Evolutionary conservation across 2,329 filamentous ascomycete species (phyloP), one percentile per base, ranked within the genome.

Genomic region (Claviceps fusiformis): DNA sequence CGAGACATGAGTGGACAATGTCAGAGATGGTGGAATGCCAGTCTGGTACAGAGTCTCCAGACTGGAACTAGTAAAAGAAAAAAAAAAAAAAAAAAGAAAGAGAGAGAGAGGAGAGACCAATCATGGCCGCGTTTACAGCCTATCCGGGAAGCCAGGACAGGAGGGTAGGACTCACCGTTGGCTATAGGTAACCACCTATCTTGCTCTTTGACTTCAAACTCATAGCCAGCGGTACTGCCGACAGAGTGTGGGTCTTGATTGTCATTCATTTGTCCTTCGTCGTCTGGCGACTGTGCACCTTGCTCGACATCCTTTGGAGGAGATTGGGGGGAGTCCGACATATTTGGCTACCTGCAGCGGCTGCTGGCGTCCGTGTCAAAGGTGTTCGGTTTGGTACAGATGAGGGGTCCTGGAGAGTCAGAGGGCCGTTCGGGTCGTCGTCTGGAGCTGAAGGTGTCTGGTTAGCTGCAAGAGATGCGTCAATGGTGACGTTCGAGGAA

Each of bases 161-260:
- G 59, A 62, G 61, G 64, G 44, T 17, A 29, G 33, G 35, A 93
- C 93, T 82, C 82, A 98, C 93, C 93, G 90, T 98, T 98, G 76
- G 93, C 93, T 82, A 98, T 98, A 71, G 93, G 93, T 71, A 98
- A 82, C 93, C 93, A 98, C 80, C 93, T 81, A 75, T 98, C 93
- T 75, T 98, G 93, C 75, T 98, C 93, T 80, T 97, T 97, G 74
- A 97, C 92, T 76, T 97, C 92, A 71, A 96, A 95, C 77, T 97
- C 92, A 70, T 89, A 89, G 73, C 77, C 83, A 56, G 65, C 60
- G 73, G 86, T 79, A 71, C 81, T 85, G 72, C 54, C 56, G 54
- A 80, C 80, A 71, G 79, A 78, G 77, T 89, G 86, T 83, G 82
- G 80, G 76, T 88, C 85, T 73, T 85, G 81, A 75, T 80, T 76